Conservation (phyloP, 2,329 filamentous ascomycete genomes). For the Sporothrix dimorphospora region DNA sequence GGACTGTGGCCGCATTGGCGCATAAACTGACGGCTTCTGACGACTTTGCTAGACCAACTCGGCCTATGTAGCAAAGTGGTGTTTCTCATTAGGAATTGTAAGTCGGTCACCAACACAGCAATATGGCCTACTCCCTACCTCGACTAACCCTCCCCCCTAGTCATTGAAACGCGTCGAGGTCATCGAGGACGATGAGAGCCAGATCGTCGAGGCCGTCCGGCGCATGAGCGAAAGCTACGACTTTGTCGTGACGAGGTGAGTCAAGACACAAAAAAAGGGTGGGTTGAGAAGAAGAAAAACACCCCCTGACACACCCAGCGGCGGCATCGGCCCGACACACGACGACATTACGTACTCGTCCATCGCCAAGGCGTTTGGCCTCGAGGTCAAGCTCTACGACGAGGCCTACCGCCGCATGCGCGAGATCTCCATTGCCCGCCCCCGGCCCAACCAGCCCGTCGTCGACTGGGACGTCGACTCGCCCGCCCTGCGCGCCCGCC, state of each 20-base stretch:
- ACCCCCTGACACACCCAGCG: slow-evolving; percentile 53
- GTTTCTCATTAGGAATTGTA: slow-evolving; percentile 64
- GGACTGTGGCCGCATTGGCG: no score
- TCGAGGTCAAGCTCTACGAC: slow-evolving; percentile 77
- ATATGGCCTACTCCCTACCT: background rate
- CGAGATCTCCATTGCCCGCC: slow-evolving; percentile 64
- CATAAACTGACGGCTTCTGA: background rate
- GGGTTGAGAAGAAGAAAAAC: no score
- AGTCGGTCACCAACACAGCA: slow-evolving; percentile 33
- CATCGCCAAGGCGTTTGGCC: slow-evolving; percentile 84
- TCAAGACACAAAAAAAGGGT: no score
- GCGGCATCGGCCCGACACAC: slow-evolving; percentile 95
- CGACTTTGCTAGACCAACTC: slow-evolving; percentile 59
- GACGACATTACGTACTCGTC: slow-evolving; percentile 97
- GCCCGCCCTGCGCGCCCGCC: slow-evolving; percentile 74
- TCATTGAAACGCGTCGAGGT: slow-evolving; percentile 82
- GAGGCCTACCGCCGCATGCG: slow-evolving; percentile 83
- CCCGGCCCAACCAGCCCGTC: slow-evolving; percentile 68
- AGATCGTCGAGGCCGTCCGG: slow-evolving; percentile 84
- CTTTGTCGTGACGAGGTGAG: slow-evolving; percentile 82
- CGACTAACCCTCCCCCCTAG: background rate
- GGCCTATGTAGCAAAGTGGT: slow-evolving; percentile 66
- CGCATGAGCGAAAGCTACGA: slow-evolving; percentile 91
- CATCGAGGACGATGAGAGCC: slow-evolving; percentile 86
- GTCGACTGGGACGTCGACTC: slow-evolving; percentile 87